Evolutionary conservation across 2,329 filamentous ascomycete species (phyloP).

Genomic region (Fusarium haematococcum): DNA sequence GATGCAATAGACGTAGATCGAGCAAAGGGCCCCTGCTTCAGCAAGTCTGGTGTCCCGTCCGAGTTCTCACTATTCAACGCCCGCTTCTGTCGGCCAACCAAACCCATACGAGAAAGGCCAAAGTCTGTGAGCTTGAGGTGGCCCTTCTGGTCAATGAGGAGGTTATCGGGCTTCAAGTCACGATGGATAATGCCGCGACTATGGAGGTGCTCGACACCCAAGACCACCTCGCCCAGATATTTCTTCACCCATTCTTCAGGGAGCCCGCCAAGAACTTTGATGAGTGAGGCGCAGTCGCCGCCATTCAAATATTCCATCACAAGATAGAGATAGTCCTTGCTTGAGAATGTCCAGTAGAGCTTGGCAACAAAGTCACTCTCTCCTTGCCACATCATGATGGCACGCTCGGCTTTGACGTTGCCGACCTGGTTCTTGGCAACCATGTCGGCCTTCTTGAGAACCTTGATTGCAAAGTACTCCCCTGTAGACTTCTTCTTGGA

Average conservation of each 20-base stretch:
- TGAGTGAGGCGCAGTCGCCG: constrained; percentile 94
- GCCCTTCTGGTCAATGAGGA: constrained; percentile 95
- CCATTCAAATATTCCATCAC: constrained; percentile 99
- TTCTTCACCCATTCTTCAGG: constrained; percentile 99
- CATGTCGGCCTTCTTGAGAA: constrained; percentile 99
- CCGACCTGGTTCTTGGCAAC: constrained; percentile 99
- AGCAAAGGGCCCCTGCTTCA: constrained; percentile 92
- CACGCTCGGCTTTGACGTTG: constrained; percentile 97
- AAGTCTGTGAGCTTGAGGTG: constrained; percentile 98
- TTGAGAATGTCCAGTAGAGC: constrained; percentile 99
- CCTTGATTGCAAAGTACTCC: constrained; percentile 98
- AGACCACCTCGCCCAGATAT: constrained; percentile 93
- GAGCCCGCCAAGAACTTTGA: constrained; percentile 91
- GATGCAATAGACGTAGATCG: constrained; percentile 87
- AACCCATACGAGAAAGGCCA: constrained; percentile 94
- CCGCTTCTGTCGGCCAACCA: constrained; percentile 95
- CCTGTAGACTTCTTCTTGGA: constrained; percentile 99
- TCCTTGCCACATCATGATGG: constrained; percentile 99
- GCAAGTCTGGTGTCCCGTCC: constrained; percentile 89
- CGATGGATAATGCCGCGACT: constrained; percentile 95
- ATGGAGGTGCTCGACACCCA: constrained; percentile 97
- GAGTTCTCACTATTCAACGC: constrained; percentile 81
- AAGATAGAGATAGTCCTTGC: constrained; percentile 97
- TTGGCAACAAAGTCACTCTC: constrained; percentile 99
- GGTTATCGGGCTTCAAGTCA: constrained; percentile 96